A percentile compares a stretch with the other conserved stretches of the same genome.
Conservation (phyloP, 83 land plant species). For the Picea abies region DNA sequence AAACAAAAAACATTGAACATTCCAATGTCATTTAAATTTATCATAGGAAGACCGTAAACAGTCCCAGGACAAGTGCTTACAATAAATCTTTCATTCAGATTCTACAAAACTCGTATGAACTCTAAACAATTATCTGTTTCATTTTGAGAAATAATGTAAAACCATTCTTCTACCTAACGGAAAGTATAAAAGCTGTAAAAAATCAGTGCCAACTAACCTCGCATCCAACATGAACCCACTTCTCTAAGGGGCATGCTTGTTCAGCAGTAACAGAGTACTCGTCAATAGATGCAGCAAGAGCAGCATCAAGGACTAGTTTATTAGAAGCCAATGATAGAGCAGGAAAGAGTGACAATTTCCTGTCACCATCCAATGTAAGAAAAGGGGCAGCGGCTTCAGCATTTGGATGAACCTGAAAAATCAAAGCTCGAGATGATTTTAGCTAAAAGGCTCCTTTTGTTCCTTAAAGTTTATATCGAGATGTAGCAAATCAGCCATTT, state of each 20-base stretch:
- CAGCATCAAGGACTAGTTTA: conserved; percentile 25
- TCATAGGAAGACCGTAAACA: too few species aligned
- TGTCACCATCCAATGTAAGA: conserved; percentile 55
- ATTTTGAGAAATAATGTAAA: not conserved
- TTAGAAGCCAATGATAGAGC: conserved; percentile 31
- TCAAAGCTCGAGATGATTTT: not conserved
- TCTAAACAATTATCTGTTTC: not conserved
- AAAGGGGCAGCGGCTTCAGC: conserved; percentile 49
- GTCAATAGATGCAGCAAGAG: conserved; percentile 18
- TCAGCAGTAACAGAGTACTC: conserved; percentile 36
- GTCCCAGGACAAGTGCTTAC: too few species aligned
- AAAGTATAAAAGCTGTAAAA: not conserved
- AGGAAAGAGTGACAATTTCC: conserved; percentile 55
- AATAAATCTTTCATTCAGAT: too few species aligned
- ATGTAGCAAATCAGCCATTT: not conserved
- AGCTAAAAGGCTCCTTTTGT: not conserved
- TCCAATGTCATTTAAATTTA: too few species aligned
- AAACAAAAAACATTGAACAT: too few species aligned
- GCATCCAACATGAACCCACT: conserved; percentile 94
- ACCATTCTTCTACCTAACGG: not conserved
- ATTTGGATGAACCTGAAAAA: not conserved
- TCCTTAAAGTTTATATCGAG: not conserved
- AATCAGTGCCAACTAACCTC: conserved; percentile 50
- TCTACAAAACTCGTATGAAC: too few species aligned
- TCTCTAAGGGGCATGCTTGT: conserved; percentile 57